These are phyloP conservation scores for Kappamyces sp. DNA, from an alignment of 192 early-diverging fungal species.

Conservation along the genomic window DNA sequence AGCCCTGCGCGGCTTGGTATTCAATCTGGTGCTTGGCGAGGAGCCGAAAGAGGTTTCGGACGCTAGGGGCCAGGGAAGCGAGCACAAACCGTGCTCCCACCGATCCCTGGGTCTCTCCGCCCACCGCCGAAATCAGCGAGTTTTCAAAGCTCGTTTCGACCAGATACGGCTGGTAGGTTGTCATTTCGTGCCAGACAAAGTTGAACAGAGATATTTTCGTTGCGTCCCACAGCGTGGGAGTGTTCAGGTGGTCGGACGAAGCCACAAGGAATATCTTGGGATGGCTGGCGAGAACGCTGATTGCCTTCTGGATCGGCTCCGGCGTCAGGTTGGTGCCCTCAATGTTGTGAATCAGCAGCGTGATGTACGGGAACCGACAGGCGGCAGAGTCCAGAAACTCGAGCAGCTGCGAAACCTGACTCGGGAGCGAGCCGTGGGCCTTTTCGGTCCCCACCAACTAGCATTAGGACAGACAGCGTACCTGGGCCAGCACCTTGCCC, in stretches of 20 bases:
- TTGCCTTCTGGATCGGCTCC: slow-evolving; percentile 56
- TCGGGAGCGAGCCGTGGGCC: slow-evolving; percentile 41
- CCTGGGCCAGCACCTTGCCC: slow-evolving; percentile 43
- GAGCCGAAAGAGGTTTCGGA: slow-evolving; percentile 77
- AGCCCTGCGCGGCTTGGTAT: slow-evolving; percentile 15
- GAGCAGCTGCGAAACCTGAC: slow-evolving; percentile 61
- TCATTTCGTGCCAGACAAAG: slow-evolving; percentile 88
- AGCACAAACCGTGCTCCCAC: slow-evolving; percentile 54
- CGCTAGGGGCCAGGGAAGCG: slow-evolving; percentile 74
- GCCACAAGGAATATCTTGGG: slow-evolving; percentile 72
- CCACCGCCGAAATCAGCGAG: slow-evolving; percentile 50
- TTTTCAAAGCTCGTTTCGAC: slow-evolving; percentile 82
- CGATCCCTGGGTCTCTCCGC: slow-evolving; percentile 41
- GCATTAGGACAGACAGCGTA: too few relatives aligned
- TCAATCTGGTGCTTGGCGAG: slow-evolving; percentile 75
- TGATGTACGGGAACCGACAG: slow-evolving; percentile 48
- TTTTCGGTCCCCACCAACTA: too few relatives aligned
- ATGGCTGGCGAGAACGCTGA: slow-evolving; percentile 61
- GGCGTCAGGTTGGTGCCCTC: slow-evolving; percentile 73
- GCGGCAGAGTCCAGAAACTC: slow-evolving; percentile 53
- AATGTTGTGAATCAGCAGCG: slow-evolving; percentile 82
- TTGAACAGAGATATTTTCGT: slow-evolving; percentile 59
- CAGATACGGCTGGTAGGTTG: slow-evolving; percentile 75
- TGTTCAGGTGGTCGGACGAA: slow-evolving; percentile 87
- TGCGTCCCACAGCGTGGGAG: slow-evolving; percentile 83